Conservation (phyloP, 257 asterid species). For the Penstemon davidsonii region DNA sequence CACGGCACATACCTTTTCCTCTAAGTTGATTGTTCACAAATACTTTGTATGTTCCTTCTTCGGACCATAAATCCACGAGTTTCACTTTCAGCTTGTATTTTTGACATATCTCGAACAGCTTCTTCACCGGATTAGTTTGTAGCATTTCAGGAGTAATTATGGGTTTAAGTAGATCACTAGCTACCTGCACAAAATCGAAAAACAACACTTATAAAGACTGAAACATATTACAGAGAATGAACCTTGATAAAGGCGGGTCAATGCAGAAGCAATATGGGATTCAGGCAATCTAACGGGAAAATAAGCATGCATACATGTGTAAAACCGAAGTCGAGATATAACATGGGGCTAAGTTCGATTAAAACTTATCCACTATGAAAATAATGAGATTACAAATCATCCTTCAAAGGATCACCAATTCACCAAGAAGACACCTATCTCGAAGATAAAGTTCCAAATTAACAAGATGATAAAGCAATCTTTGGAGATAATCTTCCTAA, state of each 20-base stretch:
- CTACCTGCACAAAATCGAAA: conserved; percentile 45
- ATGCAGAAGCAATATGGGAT: neutral
- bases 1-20: conserved; percentile 67
- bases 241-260: neutral
- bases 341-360: no score
- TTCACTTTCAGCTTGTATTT: conserved; percentile 60
- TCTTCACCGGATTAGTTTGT: conserved; percentile 67
- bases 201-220: neutral
- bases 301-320: no score
- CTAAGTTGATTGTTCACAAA: conserved; percentile 50
- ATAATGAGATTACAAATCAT: no score
- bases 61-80: conserved; percentile 61
- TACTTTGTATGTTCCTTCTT: conserved; percentile 58
- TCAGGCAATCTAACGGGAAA: no score
- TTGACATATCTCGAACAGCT: conserved; percentile 74
- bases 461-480: no score
- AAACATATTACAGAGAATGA: neutral
- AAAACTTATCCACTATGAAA: no score
- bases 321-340: no score
- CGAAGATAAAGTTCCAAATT: no score
- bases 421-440: no score
- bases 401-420: no score
- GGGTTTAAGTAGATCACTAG: conserved; percentile 56
- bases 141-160: conserved; percentile 74
- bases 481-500: no score